These are phyloP conservation scores for Rhizomucor miehei DNA, from an alignment of 371 early-diverging fungal species.

Conservation along the genomic window DNA sequence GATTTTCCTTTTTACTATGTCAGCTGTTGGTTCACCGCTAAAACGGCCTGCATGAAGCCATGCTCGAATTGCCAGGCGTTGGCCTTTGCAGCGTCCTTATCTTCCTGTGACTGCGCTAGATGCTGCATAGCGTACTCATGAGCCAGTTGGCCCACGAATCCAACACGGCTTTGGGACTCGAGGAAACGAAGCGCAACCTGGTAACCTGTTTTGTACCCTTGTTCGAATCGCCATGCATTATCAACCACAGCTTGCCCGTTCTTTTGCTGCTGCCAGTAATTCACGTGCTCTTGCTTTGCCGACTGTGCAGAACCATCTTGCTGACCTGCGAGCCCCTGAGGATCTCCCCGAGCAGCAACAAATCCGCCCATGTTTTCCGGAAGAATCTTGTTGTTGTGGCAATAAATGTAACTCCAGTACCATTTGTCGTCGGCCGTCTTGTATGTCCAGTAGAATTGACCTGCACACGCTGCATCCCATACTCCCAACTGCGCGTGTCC, in stretches of 20 bases:
- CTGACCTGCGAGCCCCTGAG: neutral
- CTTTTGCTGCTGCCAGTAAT: slow-evolving; percentile 10
- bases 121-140: slow-evolving; percentile 14
- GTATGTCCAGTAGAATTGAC: slow-evolving; percentile 32
- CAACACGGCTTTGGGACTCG: slow-evolving; percentile 12
- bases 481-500: slow-evolving; percentile 13
- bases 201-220: slow-evolving; percentile 19
- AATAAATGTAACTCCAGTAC: slow-evolving; percentile 31
- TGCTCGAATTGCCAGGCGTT: slow-evolving; percentile 27
- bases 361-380: slow-evolving; percentile 4
- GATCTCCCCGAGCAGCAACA: slow-evolving; percentile 1
- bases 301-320: neutral
- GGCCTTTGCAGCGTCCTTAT: slow-evolving; percentile 6
- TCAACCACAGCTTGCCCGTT: neutral
- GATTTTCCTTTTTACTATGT: neutral
- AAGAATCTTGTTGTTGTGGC: slow-evolving; percentile 16
- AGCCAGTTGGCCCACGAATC: slow-evolving; percentile 21
- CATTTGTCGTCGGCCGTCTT: slow-evolving; percentile 28
- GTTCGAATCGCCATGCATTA: slow-evolving; percentile 13
- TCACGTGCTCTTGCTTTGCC: slow-evolving; percentile 7
- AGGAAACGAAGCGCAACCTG: slow-evolving; percentile 21
- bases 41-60: slow-evolving; percentile 20
- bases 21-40: slow-evolving; percentile 7
- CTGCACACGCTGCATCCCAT: slow-evolving; percentile 18
- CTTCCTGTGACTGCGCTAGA: slow-evolving; percentile 1